Conservation (phyloP, 768 basidiomycete genomes). For the Lanmaoa pseudosensibilis region DNA sequence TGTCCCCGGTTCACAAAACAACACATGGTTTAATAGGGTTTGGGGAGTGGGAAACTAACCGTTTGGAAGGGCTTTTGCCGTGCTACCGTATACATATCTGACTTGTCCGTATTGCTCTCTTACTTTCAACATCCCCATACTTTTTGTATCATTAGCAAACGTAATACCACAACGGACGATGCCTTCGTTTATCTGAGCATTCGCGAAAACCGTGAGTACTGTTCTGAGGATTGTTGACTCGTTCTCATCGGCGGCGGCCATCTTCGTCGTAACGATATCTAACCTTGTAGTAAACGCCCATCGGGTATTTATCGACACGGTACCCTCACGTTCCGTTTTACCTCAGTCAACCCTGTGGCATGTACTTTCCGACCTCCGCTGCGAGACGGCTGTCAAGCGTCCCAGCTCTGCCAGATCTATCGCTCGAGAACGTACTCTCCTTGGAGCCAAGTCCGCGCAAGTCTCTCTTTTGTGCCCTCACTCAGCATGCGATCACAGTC, state of each 20-base stretch:
- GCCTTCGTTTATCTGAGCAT: neutral
- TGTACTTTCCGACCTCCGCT: conserved; percentile 87
- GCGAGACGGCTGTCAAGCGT: conserved; percentile 70
- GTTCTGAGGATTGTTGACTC: neutral
- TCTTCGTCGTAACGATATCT: conserved; percentile 1
- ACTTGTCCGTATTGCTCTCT: conserved; percentile 15
- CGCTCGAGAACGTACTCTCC: conserved; percentile 56
- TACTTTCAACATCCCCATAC: conserved; percentile 14
- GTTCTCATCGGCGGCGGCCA: conserved; percentile 13
- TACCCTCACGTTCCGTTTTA: neutral
- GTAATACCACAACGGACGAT: conserved; percentile 23
- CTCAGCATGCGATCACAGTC: conserved; percentile 67
- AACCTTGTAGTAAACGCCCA: conserved; percentile 1
- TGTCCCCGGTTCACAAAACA: conserved; percentile 11
- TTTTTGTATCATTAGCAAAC: conserved; percentile 35
- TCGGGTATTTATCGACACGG: neutral
- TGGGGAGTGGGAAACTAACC: conserved; percentile 24
- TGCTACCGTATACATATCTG: conserved; percentile 23
- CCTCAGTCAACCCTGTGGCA: conserved; percentile 26
- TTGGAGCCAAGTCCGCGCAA: conserved; percentile 68
- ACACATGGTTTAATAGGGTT: conserved; percentile 27
- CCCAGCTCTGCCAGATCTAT: conserved; percentile 65
- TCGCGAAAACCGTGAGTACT: conserved; percentile 5
- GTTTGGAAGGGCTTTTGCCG: neutral
- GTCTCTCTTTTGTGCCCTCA: conserved; percentile 75